Percentiles rank a stretch among this genome's conserved stretches.
These are phyloP conservation scores for Raphanus raphanistrum DNA, from an alignment of 345 rosid species.

Conservation along the genomic window DNA sequence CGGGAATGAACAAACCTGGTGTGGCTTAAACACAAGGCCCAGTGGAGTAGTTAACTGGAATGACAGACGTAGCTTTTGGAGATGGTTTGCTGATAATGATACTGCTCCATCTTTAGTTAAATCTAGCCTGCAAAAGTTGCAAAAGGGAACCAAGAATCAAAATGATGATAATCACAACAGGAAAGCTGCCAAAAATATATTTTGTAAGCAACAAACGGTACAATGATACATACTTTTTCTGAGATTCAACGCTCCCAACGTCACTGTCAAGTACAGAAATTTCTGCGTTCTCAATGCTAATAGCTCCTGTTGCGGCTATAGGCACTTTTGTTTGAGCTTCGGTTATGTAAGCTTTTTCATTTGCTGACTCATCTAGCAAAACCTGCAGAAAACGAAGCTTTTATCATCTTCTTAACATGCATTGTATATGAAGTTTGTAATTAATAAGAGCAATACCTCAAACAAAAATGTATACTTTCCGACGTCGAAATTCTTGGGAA, in stretches of 20 bases:
- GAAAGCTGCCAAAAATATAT: not conserved
- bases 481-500: conserved; percentile 62
- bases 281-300: conserved; percentile 69
- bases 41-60: conserved; percentile 68
- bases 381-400: conserved; percentile 44
- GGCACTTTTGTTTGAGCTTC: conserved; percentile 66
- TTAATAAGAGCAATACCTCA: conserved; percentile 57
- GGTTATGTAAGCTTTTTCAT: conserved; percentile 53
- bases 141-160: conserved; percentile 11
- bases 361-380: conserved; percentile 61
- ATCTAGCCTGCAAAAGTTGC: conserved; percentile 57
- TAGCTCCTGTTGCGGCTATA: conserved; percentile 59
- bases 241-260: conserved; percentile 70
- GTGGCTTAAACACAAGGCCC: conserved; percentile 77
- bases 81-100: conserved; percentile 88
- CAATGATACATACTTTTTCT: conserved; percentile 55
- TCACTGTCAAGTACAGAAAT: conserved; percentile 84
- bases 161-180: not conserved
- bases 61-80: conserved; percentile 83
- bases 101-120: conserved; percentile 57
- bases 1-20: conserved; percentile 62
- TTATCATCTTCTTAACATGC: conserved; percentile 6
- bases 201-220: not conserved
- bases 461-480: conserved; percentile 79
- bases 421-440: conserved; percentile 5